A percentile compares a stretch with the other conserved stretches of the same genome.
These are phyloP conservation scores for Acer negundo DNA, from an alignment of 345 rosid species.

Conservation along the genomic window DNA sequence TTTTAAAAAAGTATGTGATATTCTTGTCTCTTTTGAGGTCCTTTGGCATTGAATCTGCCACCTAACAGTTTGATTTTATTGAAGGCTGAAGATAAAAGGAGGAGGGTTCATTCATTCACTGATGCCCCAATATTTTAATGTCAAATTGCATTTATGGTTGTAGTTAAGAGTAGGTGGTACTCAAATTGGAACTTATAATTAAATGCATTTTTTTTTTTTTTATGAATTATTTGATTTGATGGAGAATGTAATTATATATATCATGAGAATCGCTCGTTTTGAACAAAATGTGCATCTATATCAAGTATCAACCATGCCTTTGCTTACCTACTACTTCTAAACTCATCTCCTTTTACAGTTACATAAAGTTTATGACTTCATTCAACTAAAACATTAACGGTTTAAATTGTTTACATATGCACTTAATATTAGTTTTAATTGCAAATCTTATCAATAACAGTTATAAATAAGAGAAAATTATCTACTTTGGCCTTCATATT, in stretches of 20 bases:
- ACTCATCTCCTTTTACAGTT: not conserved
- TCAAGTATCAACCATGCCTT: not conserved
- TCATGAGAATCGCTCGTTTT: not conserved
- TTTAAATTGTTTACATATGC: too few relatives aligned
- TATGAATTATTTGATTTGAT: not conserved
- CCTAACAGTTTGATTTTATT: constrained; percentile 17
- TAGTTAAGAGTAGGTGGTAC: constrained; percentile 27
- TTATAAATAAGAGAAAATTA: too few relatives aligned
- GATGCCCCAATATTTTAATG: not conserved
- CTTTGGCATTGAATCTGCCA: constrained; percentile 28
- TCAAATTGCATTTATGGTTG: constrained; percentile 27
- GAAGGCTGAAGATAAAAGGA: constrained; percentile 20
- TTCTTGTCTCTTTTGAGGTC: constrained; percentile 23
- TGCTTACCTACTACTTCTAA: not conserved
- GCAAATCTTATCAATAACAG: too few relatives aligned
- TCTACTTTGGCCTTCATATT: too few relatives aligned
- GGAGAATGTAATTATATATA: too few relatives aligned
- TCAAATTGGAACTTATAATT: constrained; percentile 10
- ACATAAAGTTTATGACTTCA: not conserved
- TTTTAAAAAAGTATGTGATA: not conserved
- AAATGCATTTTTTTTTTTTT: not conserved
- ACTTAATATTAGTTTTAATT: too few relatives aligned
- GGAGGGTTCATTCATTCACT: not conserved
- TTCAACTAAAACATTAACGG: not conserved
- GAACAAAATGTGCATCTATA: not conserved